phyloP scores from a whole-genome alignment of 2,329 filamentous ascomycete species.

The Endocalyx cinctus region DNA sequence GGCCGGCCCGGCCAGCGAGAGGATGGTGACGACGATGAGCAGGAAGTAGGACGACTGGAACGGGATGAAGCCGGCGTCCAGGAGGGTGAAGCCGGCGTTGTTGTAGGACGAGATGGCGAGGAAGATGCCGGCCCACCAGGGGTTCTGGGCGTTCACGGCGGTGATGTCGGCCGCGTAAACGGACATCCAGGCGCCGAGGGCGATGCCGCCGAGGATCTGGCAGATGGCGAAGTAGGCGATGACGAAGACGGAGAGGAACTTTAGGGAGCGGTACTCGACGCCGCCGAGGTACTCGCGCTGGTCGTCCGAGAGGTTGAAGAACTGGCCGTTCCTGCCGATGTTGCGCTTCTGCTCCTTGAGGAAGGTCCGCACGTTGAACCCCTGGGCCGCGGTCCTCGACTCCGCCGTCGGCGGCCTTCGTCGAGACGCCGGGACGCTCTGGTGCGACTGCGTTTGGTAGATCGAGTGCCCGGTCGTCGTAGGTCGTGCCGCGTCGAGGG shows the following conservation, averaged over 20 bases:
- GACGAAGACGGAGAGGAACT: conserved; percentile 44
- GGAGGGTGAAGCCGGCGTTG: conserved; percentile 52
- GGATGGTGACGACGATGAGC: conserved; percentile 21
- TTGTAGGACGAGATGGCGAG: conserved; percentile 53
- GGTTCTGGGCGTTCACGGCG: conserved; percentile 32
- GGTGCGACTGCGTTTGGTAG: conserved; percentile 17
- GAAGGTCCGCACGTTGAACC: conserved; percentile 25
- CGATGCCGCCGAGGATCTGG: conserved; percentile 55
- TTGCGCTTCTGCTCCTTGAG: conserved; percentile 19
- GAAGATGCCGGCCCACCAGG: conserved; percentile 54
- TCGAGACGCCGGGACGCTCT: conserved; percentile 12
- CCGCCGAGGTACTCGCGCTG: conserved; percentile 47
- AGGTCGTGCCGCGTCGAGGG: conserved; percentile 11
- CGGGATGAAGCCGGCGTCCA: conserved; percentile 48
- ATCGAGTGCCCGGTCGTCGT: conserved; percentile 15
- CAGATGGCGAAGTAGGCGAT: conserved; percentile 48
- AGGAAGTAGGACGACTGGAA: conserved; percentile 38
- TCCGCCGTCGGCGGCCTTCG: conserved; percentile 11
- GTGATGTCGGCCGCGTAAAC: conserved; percentile 39
- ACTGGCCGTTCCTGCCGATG: conserved; percentile 42
- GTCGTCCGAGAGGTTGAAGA: conserved; percentile 41
- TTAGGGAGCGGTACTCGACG: conserved; percentile 47
- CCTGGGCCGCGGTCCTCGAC: conserved; percentile 8
- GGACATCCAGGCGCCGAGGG: conserved; percentile 44
- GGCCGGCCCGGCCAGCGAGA: conserved; percentile 44